phyloP scores from a whole-genome alignment of 441 rosid genomes.

The Gossypium trilobum region DNA sequence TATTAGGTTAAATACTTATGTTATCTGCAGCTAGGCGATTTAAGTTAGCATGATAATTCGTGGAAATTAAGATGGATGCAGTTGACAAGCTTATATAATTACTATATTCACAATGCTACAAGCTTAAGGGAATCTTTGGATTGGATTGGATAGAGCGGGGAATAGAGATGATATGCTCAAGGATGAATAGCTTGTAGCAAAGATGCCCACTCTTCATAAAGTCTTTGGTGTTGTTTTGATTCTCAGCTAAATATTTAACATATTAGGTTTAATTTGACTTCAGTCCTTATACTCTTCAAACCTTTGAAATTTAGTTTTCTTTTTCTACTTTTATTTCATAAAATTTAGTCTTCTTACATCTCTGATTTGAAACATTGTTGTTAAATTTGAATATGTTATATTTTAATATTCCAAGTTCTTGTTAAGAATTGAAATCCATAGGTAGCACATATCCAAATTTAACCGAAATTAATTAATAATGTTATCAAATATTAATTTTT shows the following conservation, averaged over 20 bases:
- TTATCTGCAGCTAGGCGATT: neutral
- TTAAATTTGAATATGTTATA: too few species aligned
- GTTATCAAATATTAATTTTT: too few species aligned
- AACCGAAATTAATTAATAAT: too few species aligned
- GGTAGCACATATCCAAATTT: too few species aligned
- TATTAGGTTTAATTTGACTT: too few species aligned
- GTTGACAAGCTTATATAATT: neutral
- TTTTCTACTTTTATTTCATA: too few species aligned
- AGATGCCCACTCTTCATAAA: constrained; percentile 26
- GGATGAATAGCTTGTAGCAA: constrained; percentile 17
- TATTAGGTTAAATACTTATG: neutral
- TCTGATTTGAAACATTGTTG: too few species aligned
- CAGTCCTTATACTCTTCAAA: too few species aligned
- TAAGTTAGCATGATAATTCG: neutral
- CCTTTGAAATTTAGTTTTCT: too few species aligned
- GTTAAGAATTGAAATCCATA: too few species aligned
- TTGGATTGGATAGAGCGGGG: neutral
- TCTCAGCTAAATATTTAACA: neutral
- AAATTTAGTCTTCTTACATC: too few species aligned
- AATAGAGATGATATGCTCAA: neutral
- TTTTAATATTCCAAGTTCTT: too few species aligned
- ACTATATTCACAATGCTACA: neutral
- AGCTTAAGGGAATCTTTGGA: constrained; percentile 21
- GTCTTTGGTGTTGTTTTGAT: constrained; percentile 14
- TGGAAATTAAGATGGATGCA: neutral